Evolutionary conservation across 2,329 filamentous ascomycete genomes (phyloP), one percentile per base, ranked within the genome.

Genomic region (Bertia moriformis): DNA sequence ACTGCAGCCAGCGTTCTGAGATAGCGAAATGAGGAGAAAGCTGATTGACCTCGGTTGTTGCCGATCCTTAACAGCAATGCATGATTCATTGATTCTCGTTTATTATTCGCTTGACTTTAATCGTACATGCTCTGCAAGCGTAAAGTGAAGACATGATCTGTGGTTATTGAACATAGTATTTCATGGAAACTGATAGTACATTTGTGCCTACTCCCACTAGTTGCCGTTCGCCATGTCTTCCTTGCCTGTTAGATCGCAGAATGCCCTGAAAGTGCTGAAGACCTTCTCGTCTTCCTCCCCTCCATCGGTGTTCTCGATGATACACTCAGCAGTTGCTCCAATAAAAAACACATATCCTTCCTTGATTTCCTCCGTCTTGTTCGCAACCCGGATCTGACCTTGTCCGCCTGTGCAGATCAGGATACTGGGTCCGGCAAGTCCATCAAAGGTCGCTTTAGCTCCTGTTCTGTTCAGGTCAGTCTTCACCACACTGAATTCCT

Each of bases 401-500:
- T 70, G 71, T 12, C 91, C 91, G 33, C 69, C 66, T 0, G 89
- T 96, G 61, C 87, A 94, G 44, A 98, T 91, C 46, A 96, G 59
- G 49, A 98, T 87, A 56, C 87, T 94, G 0, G 91, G 91, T 0
- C 91, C 91, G 4, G 82, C 76, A 38, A 98, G 74, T 0, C 77
- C 70, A 44, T 94, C 88, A 50, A 98, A 93, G 0, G 84, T 94
- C 0, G 77, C 86, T 60, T 93, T 94, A 19, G 84, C 75, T 2
- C 78, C 82, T 0, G 67, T 65, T 14, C 66, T 68, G 47, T 79
- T 81, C 24, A 98, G 65, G 10, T 82, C 73, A 0, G 83, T 82
- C 51, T 85, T 79, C 37, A 95, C 75, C 14, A 98, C 89, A 47
- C 78, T 82, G 58, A 98, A 98, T 56, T 98, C 91, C 39, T 94